Conservation (phyloP, 805 yeast species). For the Phaffomyces opuntiae region DNA sequence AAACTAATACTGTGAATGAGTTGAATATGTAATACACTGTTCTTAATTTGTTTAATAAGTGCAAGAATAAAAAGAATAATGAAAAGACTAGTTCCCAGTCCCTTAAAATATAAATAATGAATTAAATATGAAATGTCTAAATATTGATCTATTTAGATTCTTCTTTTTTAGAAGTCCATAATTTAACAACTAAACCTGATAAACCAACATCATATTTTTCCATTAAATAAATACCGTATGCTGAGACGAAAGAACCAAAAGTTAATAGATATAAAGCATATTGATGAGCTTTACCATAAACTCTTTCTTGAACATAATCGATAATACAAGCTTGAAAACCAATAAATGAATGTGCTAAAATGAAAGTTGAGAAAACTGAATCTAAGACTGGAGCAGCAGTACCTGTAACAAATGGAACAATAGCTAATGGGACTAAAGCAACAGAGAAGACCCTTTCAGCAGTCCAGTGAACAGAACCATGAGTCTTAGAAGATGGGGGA, state of each 20-base stretch:
- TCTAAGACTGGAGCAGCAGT: slow-evolving; percentile 65
- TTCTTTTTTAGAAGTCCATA: slow-evolving; percentile 44
- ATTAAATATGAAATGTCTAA: background rate
- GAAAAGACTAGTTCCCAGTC: too few species aligned
- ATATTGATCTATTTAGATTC: slow-evolving; percentile 3
- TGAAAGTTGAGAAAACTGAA: slow-evolving; percentile 55
- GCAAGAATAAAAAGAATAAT: too few species aligned
- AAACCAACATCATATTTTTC: slow-evolving; percentile 80
- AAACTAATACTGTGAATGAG: background rate
- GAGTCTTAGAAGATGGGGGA: slow-evolving; percentile 55
- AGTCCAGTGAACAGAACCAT: slow-evolving; percentile 94
- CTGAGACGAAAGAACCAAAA: slow-evolving; percentile 62
- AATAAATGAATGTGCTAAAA: slow-evolving; percentile 72
- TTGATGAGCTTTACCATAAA: slow-evolving; percentile 70
- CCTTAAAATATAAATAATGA: slow-evolving; percentile 3
- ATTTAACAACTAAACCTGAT: slow-evolving; percentile 49
- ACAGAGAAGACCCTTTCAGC: slow-evolving; percentile 69
- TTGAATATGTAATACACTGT: background rate
- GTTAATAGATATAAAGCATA: slow-evolving; percentile 62
- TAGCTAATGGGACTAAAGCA: slow-evolving; percentile 68
- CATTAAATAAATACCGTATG: slow-evolving; percentile 75
- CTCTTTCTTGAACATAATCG: slow-evolving; percentile 86
- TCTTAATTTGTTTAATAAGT: too few species aligned
- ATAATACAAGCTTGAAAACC: slow-evolving; percentile 89
- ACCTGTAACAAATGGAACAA: slow-evolving; percentile 73